A percentile compares a stretch with the other conserved stretches of the same genome.
phyloP scores from a whole-genome alignment of 2,329 filamentous ascomycete species.

The Talaromyces sp. region DNA sequence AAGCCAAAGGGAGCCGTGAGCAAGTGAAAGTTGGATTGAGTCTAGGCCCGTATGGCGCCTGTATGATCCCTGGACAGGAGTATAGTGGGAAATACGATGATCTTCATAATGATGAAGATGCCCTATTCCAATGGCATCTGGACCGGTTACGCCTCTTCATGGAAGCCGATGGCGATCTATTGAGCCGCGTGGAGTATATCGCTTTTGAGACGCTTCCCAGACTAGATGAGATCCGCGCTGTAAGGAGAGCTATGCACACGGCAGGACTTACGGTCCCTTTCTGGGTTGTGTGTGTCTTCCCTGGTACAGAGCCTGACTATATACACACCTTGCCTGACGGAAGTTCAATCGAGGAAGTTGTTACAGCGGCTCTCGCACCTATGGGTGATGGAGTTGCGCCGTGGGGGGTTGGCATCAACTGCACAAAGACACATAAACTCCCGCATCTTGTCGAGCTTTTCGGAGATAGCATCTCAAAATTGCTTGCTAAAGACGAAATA shows the following conservation, averaged over 20 bases:
- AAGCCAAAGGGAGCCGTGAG: neutral
- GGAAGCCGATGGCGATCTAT: constrained; percentile 35
- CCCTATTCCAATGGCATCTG: constrained; percentile 57
- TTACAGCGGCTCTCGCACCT: constrained; percentile 36
- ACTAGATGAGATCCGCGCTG: constrained; percentile 58
- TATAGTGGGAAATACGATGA: constrained; percentile 61
- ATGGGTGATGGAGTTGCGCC: constrained; percentile 37
- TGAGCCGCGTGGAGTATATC: constrained; percentile 50
- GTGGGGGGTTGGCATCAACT: constrained; percentile 66
- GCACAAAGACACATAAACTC: constrained; percentile 47
- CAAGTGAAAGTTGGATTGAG: constrained; percentile 49
- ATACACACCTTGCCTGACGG: constrained; percentile 50
- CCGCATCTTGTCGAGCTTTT: constrained; percentile 26
- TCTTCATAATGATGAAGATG: constrained; percentile 43
- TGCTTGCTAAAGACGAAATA: constrained; percentile 35
- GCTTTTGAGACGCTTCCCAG: constrained; percentile 66
- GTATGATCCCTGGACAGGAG: constrained; percentile 63
- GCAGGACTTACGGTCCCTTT: constrained; percentile 38
- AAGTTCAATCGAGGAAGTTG: constrained; percentile 44
- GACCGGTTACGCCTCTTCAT: constrained; percentile 54
- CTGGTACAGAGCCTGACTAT: constrained; percentile 42
- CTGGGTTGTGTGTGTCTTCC: constrained; percentile 65
- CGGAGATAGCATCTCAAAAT: constrained; percentile 35
- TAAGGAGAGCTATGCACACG: constrained; percentile 27
- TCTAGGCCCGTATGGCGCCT: constrained; percentile 65